Base-by-base conservation (phyloP, 495 filamentous ascomycete genomes). In the Astrothelium macrocarpum region DNA sequence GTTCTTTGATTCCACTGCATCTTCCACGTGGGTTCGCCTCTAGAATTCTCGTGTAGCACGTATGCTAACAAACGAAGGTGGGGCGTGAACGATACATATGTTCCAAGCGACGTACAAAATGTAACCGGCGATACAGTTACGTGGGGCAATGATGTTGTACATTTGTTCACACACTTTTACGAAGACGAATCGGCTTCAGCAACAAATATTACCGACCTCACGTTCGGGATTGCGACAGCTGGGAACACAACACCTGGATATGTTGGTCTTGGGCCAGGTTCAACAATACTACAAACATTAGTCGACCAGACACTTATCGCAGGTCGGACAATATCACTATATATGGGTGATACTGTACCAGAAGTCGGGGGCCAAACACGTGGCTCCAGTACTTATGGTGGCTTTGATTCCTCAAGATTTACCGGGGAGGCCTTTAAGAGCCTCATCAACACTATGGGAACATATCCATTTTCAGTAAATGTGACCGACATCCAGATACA, bases 81-180 rank as follows among this genome's bases (percentile, higher is more conserved):
- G 28, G 26, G 26, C 18, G 43, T 61, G 36, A 39, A 67, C 20
- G 31, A 64, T 2, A 64, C 61, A 31, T 68, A 69, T 62, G 49
- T 63, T 26, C 42, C 70, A 32, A 29, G 59, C 39, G 71, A 73
- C 42, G 65, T 14, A 2, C 10, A 59, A 16, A 16, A 5, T 12
- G 20, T 11, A 4, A 11, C 45, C 12, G 26, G 32, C 45, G 43
- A 49, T 49, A 5, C 12, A n/a, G 29, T 26, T 43, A 42, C 23
- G 28, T 69, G 62, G 58, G 72, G 65, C 26, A 53, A 66, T 20
- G 72, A 74, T 29, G 60, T 34, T 16, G 2, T 71, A 26, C 72
- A 68, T 46, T 63, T 74, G 11, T 74, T 73, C 64, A 74, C 72
- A 1, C 72, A 74, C 43, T 74, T 64, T 61, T 73, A 72, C 71